phyloP scores from a whole-genome alignment of 768 basidiomycete species.

The Clitopilus hobsonii region DNA sequence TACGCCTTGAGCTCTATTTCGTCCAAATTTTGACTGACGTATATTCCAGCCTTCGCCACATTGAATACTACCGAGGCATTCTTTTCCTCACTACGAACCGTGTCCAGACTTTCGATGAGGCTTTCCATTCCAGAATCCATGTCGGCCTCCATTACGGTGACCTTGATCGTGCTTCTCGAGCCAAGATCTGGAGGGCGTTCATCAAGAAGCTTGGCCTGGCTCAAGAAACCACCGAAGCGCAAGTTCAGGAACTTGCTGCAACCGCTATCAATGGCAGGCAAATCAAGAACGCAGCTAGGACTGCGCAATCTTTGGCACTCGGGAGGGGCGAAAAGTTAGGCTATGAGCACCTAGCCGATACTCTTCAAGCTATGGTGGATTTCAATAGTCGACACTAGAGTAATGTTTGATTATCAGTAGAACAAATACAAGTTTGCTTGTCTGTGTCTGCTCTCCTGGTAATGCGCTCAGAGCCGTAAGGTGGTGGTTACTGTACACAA shows the following conservation, averaged over 20 bases:
- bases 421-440: too few relatives aligned
- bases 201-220: constrained; percentile 9
- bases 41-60: constrained; percentile 37
- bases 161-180: constrained; percentile 18
- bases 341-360: neutral
- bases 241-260: constrained; percentile 15
- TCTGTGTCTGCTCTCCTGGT: too few relatives aligned
- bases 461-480: too few relatives aligned
- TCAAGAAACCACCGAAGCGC: constrained; percentile 9
- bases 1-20: constrained; percentile 19
- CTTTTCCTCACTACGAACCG: constrained; percentile 30
- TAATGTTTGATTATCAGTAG: too few relatives aligned
- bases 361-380: neutral
- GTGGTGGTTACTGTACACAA: too few relatives aligned
- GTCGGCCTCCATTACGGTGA: constrained; percentile 27
- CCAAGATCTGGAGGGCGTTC: constrained; percentile 24
- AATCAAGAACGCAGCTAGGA: constrained; percentile 25
- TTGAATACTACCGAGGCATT: constrained; percentile 48
- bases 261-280: constrained; percentile 24
- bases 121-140: constrained; percentile 33
- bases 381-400: constrained; percentile 5
- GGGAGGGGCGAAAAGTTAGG: constrained; percentile 9
- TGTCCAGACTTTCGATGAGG: constrained; percentile 21
- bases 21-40: constrained; percentile 22
- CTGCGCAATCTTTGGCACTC: constrained; percentile 17